phyloP scores from a whole-genome alignment of 257 asterid genomes.

The Salvia hispanica region DNA sequence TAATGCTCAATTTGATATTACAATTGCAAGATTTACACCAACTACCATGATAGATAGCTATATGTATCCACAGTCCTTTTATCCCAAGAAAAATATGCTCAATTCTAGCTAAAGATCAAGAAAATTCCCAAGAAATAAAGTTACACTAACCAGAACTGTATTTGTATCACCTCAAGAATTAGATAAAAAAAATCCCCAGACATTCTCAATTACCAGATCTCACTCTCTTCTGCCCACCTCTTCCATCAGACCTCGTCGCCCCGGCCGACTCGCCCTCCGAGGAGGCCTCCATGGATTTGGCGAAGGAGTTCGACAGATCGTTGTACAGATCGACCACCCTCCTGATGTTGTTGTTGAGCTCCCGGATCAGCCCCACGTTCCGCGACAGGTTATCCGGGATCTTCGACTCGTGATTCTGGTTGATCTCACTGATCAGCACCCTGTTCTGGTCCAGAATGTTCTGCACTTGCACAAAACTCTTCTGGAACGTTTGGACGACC shows the following conservation, averaged over 20 bases:
- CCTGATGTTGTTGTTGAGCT: slow-evolving; percentile 58
- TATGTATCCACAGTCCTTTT: slow-evolving; percentile 18
- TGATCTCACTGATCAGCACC: slow-evolving; percentile 48
- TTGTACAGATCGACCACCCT: slow-evolving; percentile 52
- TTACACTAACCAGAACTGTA: slow-evolving; percentile 24
- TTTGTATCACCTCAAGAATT: slow-evolving; percentile 18
- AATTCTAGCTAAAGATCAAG: slow-evolving; percentile 20
- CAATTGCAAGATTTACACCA: slow-evolving; percentile 29
- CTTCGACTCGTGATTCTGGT: slow-evolving; percentile 56
- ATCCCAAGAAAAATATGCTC: slow-evolving; percentile 21
- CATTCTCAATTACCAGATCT: slow-evolving; percentile 35
- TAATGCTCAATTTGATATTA: neutral
- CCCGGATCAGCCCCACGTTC: slow-evolving; percentile 54
- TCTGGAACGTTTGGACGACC: slow-evolving; percentile 43
- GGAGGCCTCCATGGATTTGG: slow-evolving; percentile 51
- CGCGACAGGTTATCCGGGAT: slow-evolving; percentile 47
- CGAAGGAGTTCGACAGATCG: slow-evolving; percentile 45
- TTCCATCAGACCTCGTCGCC: slow-evolving; percentile 40
- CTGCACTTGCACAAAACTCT: slow-evolving; percentile 48
- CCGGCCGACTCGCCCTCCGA: slow-evolving; percentile 42
- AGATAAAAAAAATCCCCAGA: too few species aligned
- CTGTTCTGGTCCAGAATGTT: slow-evolving; percentile 52
- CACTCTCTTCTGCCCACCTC: slow-evolving; percentile 52
- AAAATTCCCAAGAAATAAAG: slow-evolving; percentile 25
- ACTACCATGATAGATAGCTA: slow-evolving; percentile 19